Conservation (phyloP, 75 land plant species). For the Pinus taeda region DNA sequence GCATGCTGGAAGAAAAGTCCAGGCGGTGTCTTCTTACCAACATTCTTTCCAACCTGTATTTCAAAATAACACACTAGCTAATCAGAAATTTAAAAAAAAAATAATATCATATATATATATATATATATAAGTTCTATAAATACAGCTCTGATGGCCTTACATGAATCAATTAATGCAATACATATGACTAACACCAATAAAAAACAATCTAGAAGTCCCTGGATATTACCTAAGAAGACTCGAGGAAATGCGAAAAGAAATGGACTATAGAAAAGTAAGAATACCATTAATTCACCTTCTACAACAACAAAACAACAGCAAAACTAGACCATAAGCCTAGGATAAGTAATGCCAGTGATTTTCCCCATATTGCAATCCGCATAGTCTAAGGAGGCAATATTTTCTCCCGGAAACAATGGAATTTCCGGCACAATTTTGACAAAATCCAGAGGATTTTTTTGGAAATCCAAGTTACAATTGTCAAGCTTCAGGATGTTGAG, state of each 20-base stretch:
- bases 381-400: too few relatives aligned
- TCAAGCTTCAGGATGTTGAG: too few relatives aligned
- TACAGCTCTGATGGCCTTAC: background rate
- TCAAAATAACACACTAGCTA: background rate
- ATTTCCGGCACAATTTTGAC: too few relatives aligned
- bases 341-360: background rate
- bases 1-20: constrained; percentile 97
- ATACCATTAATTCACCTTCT: too few relatives aligned
- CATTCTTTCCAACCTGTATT: constrained; percentile 60
- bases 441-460: too few relatives aligned
- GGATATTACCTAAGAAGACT: too few relatives aligned
- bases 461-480: too few relatives aligned
- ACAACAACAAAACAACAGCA: background rate
- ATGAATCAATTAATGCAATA: background rate
- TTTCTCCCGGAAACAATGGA: too few relatives aligned
- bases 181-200: background rate
- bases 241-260: background rate
- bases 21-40: constrained; percentile 48
- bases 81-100: background rate
- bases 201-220: background rate
- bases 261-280: too few relatives aligned
- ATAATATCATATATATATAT: too few relatives aligned
- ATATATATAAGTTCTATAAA: background rate
- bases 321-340: background rate
- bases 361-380: background rate